Evolutionary conservation across 768 basidiomycete genomes (phyloP), one percentile per base, ranked within the genome.

Genomic region (Boletus sensibilis): DNA sequence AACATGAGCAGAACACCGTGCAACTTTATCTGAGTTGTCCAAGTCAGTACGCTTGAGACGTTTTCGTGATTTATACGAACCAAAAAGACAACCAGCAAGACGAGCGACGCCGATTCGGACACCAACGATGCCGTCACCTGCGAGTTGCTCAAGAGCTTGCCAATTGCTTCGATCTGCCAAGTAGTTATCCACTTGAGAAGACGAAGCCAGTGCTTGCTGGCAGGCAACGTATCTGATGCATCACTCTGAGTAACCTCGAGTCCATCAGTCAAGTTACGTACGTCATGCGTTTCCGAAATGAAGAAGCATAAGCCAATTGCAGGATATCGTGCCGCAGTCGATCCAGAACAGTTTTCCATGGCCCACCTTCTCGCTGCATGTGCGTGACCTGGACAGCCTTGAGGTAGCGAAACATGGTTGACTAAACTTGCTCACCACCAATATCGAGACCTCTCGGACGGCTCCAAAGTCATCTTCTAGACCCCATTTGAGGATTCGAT

Each of bases 81-180:
- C 79, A 61, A 74, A 77, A 29, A 85, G 68, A 46, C 72, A 63
- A 47, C 83, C 83, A 40, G 86, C 72, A 44, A 92, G 79, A 47
- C 93, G 82, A n/a, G 94, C 87, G 3, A 93, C 79, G 8, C 85
- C 88, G 54, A 97, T 92, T 44, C 93, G 82, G 34, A 97, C 93
- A 57, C 92, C 94, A 49, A 90, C 78, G 13, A 96, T 85, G 35
- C 68, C 65, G 66, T 98, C 95, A 33, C 75, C 67, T 5, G 82
- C 81, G 40, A 95, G 77, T 42, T 68, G 64, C 27, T 76, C 71
- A 20, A 95, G 71, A n/a, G 76, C 72, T 54, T 76, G 69, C 74
- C 91, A 81, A 60, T 68, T 63, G 20, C 35, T 72, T 60, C 76
- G 79, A 63, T 78, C 81, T 54, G 72, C 71, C 31, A 75, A 64